A percentile compares a stretch with the other conserved stretches of the same genome.
These are phyloP conservation scores for Bathelium albidoporum DNA, from an alignment of 495 filamentous ascomycete species.

Conservation along the genomic window DNA sequence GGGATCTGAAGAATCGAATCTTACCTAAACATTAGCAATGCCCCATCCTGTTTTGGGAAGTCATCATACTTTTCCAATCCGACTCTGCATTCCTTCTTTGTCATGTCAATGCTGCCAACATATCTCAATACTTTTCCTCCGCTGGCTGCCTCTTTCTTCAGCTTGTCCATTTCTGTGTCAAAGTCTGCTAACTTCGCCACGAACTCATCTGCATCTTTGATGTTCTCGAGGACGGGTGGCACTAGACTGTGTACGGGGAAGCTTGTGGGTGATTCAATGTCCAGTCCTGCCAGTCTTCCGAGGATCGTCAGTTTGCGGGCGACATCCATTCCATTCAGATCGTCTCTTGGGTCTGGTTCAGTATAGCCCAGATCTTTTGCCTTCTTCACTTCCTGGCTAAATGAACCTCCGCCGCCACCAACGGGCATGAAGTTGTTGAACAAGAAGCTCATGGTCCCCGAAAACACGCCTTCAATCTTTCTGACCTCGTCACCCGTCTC, in stretches of 20 bases:
- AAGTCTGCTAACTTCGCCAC: conserved; percentile 63
- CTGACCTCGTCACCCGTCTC: conserved; percentile 80
- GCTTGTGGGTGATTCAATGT: conserved; percentile 62
- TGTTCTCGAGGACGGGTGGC: conserved; percentile 68
- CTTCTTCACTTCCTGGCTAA: conserved; percentile 78
- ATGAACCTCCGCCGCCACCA: conserved; percentile 46
- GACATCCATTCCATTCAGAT: conserved; percentile 92
- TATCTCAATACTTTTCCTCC: conserved; percentile 88
- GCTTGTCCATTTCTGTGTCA: conserved; percentile 71
- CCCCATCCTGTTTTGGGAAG: not conserved
- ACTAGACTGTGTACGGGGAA: conserved; percentile 92
- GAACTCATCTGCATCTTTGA: conserved; percentile 68
- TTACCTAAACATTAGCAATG: not conserved
- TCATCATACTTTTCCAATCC: conserved; percentile 59
- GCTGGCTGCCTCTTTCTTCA: conserved; percentile 65
- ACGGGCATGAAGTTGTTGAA: conserved; percentile 79
- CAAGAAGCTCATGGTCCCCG: conserved; percentile 88
- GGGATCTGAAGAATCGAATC: conserved; percentile 44
- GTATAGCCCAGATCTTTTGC: conserved; percentile 94
- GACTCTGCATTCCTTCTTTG: conserved; percentile 65
- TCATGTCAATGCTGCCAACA: conserved; percentile 84
- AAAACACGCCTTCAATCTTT: conserved; percentile 92
- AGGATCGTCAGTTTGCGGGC: conserved; percentile 94
- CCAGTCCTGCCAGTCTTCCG: conserved; percentile 68
- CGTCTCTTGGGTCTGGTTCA: conserved; percentile 91